These are phyloP conservation scores for Sistotremastrum suecicum DNA, from an alignment of 768 basidiomycete genomes.

Conservation along the genomic window DNA sequence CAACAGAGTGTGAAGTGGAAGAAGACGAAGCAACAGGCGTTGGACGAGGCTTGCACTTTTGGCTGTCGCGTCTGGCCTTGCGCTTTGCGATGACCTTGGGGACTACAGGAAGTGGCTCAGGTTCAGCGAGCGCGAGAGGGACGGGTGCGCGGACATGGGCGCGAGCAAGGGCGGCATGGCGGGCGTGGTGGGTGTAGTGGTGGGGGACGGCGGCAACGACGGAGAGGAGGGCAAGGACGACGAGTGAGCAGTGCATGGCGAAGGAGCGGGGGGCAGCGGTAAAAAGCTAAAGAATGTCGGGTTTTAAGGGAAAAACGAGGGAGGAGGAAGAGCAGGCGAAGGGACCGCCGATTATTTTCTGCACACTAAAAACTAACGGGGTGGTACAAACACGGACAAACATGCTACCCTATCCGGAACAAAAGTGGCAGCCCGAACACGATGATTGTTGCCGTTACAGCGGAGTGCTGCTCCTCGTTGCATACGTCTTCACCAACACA, in stretches of 20 bases:
- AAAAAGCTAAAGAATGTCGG: conserved; percentile 2
- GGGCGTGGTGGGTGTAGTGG: conserved; percentile 9
- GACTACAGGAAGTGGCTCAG: conserved; percentile 5
- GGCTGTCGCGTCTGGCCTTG: too few species aligned
- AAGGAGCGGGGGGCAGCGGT: not conserved
- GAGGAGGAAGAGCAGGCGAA: conserved; percentile 9
- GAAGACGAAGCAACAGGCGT: conserved; percentile 8
- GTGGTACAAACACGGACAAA: not conserved
- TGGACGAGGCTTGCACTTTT: not conserved
- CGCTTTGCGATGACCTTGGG: too few species aligned
- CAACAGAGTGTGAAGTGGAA: conserved; percentile 3
- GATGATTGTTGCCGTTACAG: conserved; percentile 3
- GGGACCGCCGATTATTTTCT: conserved; percentile 4
- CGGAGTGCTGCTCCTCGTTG: conserved; percentile 29
- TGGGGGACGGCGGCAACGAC: conserved; percentile 24
- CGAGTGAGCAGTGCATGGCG: conserved; percentile 1
- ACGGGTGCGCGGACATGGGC: conserved; percentile 26
- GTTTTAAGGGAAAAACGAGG: conserved; percentile 6
- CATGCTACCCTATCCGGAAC: not conserved
- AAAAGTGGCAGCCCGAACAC: not conserved
- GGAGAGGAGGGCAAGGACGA: conserved; percentile 26
- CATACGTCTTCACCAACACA: conserved; percentile 78
- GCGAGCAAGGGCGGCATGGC: conserved; percentile 27
- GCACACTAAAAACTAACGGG: too few species aligned
- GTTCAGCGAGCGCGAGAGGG: conserved; percentile 10